Conservation (phyloP, 139 green algal species). For the Pleodorina starrii region DNA sequence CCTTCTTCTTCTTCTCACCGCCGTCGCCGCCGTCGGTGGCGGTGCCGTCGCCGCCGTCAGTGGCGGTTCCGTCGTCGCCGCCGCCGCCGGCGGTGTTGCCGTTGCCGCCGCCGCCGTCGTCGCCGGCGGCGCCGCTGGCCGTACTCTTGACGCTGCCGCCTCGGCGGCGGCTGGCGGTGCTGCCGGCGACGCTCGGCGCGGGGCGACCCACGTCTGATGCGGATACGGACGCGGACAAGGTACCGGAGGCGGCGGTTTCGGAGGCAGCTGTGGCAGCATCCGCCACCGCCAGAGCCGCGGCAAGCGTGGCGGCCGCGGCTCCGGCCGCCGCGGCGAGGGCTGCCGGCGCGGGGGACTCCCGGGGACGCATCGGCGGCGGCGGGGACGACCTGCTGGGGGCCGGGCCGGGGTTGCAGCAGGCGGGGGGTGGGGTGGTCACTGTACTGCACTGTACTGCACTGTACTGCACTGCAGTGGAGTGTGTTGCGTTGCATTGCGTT, state of each 20-base stretch:
- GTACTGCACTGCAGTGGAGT: too few species aligned
- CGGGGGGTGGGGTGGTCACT: too few species aligned
- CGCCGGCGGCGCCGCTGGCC: not conserved
- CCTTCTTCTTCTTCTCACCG: not conserved
- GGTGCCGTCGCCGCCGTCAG: not conserved
- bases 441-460: too few species aligned
- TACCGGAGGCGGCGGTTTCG: not conserved
- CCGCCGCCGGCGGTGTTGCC: not conserved
- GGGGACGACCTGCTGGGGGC: too few species aligned
- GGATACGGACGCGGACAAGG: not conserved
- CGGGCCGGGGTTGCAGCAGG: too few species aligned
- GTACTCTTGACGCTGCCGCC: not conserved
- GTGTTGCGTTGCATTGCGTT: too few species aligned
- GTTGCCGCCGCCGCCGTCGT: not conserved
- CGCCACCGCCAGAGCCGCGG: not conserved
- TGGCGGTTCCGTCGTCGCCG: not conserved
- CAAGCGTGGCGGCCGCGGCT: not conserved
- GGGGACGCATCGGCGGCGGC: not conserved
- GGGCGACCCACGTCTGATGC: not conserved
- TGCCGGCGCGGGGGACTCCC: not conserved
- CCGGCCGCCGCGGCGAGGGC: not conserved
- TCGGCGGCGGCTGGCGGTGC: not conserved
- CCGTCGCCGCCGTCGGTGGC: not conserved
- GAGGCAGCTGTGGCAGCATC: not conserved
- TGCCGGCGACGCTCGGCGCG: not conserved